Base-by-base conservation (phyloP, 2,329 filamentous ascomycete genomes). In the Esteya vermicola region DNA sequence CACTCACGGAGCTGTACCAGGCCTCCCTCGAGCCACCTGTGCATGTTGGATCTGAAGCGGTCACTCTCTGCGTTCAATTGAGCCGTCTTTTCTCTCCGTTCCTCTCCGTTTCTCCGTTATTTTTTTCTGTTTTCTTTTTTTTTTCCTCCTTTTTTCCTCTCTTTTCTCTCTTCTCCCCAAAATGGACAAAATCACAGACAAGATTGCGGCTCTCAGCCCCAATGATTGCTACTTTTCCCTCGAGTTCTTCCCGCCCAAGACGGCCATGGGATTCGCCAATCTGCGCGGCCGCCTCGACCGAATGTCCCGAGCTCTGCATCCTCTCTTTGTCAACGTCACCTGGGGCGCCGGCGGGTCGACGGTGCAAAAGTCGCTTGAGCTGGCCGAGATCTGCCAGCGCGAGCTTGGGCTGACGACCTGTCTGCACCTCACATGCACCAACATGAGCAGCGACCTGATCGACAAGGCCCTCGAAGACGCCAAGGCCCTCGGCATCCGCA, bases 221-320 rank as follows among this genome's bases (percentile, higher is more conserved):
- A 76, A 84, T 60, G 74, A 75, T 48, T 78, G 74, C 57, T 96
- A 91, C 68, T 93, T 94, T 63, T 96, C 91, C 36, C 80, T 96
- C 61, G 91, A 98, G 65, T 98, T 98, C 75, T 98, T 98, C 65
- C 91, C 91, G 50, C 91, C 91, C 47, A 98, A 96, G 68, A 98
- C 91, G 35, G 72, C 81, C 45, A 94, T 93, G 78, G 91, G 91
- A 48, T 47, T 49, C 39, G 45, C 45, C 32, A 98, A 98, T 59
- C 76, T 98, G 41, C 83, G 89, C 56, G 83, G 84, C 48, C 86
- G 91, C 55, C 76, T 98, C 43, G 83, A 93, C 58, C 85, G 91
- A 57, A 96, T 98, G 91, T 79, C 91, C 37, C 78, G 85, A 48
- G 88, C 85, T 13, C 70, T 98, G 43, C 81, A 84, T 13, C 91